Base-by-base conservation (phyloP, 495 filamentous ascomycete species). In the Rhizodiscina lignyota region DNA sequence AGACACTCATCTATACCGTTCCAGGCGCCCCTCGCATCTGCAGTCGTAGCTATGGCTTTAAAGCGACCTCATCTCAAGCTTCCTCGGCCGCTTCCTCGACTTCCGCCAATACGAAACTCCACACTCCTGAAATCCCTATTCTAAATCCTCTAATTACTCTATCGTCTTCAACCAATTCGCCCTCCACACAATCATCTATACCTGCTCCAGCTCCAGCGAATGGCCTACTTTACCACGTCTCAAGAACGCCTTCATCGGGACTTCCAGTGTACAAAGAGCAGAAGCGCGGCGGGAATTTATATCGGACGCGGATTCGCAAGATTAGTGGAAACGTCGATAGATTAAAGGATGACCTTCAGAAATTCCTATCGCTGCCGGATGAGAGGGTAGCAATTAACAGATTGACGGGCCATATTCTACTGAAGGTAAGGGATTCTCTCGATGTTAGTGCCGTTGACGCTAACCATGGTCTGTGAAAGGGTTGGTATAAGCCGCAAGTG, bases 201-300 rank as follows among this genome's bases (percentile, higher is more conserved):
- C 29, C 24, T 28, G 28, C 35, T 28, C 37, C 43, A 24, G 28
- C 37, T 30, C 21, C 26, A 18, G 18, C 12, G 26, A 33, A 15
- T 27, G 38, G 24, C 31, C 43, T 58, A 49, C 60, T 51, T 45
- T 97, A 86, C 67, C 71, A 73, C 41, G 65, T 97, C 36, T 59
- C 61, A 34, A 79, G 80, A 32, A 87, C 82, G 4, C 50, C 59
- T 6, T 74, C 72, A 16, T 72, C 77, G 35, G 70, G 85, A 43
- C 57, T 84, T 2, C 74, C 83, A 10, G 69, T 96, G n/a, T 97
- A 97, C 54, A 59, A 74, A 3, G 56, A 72, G 35, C 55, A 55
- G 36, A 87, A 86, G 57, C 64, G 72, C 15, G 83, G 83, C 18
- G 83, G 86, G 2, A 91, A 80, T 38, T 60, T 74, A 43, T 70